phyloP scores from a whole-genome alignment of 148 eudicot species.

The Silene uniflora region DNA sequence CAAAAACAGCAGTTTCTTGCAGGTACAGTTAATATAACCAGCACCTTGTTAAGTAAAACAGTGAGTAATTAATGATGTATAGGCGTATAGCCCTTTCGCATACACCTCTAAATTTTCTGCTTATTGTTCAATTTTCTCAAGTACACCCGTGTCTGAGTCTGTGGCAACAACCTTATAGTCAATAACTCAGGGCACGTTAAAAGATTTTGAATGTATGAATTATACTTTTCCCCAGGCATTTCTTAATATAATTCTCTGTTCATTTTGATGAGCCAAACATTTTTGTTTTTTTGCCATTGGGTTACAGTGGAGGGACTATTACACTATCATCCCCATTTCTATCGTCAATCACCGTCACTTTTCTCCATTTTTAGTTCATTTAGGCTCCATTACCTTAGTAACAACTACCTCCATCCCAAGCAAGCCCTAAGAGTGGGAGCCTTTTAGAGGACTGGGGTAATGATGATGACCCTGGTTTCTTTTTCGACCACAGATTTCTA shows the following conservation, averaged over 20 bases:
- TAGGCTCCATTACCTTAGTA: too few relatives aligned
- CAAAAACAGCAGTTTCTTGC: constrained; percentile 69
- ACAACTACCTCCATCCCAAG: too few relatives aligned
- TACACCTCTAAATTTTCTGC: neutral
- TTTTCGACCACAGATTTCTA: neutral
- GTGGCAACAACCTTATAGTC: neutral
- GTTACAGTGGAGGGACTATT: neutral
- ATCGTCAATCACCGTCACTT: too few relatives aligned
- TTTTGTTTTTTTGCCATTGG: neutral
- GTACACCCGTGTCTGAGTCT: neutral
- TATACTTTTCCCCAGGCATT: neutral
- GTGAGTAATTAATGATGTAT: neutral
- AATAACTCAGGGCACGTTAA: neutral
- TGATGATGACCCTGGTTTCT: neutral
- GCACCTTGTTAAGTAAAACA: neutral
- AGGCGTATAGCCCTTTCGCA: neutral
- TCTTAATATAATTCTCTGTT: neutral
- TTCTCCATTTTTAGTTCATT: too few relatives aligned
- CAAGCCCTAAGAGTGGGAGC: neutral
- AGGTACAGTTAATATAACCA: constrained; percentile 41
- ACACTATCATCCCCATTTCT: too few relatives aligned
- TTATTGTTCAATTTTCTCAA: neutral
- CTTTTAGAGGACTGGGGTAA: constrained; percentile 7
- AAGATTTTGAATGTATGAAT: neutral
- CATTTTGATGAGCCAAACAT: neutral